Base-by-base conservation (phyloP, 2,329 filamentous ascomycete genomes). In the Pyricularia sp. region DNA sequence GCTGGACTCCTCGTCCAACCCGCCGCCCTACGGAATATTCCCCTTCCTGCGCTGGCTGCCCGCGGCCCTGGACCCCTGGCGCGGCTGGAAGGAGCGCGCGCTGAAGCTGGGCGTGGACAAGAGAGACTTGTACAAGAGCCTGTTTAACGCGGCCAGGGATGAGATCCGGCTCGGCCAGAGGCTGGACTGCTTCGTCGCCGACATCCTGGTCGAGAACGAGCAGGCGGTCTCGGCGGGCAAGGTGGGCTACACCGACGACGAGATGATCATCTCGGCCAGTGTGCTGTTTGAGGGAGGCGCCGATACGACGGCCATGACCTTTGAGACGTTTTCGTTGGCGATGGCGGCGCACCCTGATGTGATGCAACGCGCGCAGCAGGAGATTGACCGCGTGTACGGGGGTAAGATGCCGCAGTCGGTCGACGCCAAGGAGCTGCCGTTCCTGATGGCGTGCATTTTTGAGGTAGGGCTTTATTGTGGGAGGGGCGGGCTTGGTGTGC, bases 231-330 rank as follows among this genome's bases (percentile, higher is more conserved):
- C 17, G 55, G 76, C 75, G 9, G 79, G 81, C 65, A 73, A 75
- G 20, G 76, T 78, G 6, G 77, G 77, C 0, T 76, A 84, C 64
- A 78, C 78, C 0, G 76, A 79, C 20, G 76, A 77, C 14, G 76
- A 83, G 70, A 78, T 83, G 69, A 78, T 79, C 3, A 83, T 81
- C 72, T 76, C 82, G 6, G 77, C 81, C 74, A 70, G 72, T 0
- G 71, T 71, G 7, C 66, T 83, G 7, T 82, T 82, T 69, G 83
- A 83, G 31, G 83, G 82, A 12, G 80, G 83, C 31, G 83, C 78
- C 4, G 84, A 85, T 70, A 85, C 84, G 0, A 84, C 82, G 0
- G 80, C 82, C 0, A 81, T 79, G 17, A 83, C 81, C 0, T 76
- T 85, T 25, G 81, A 81, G 70, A 80, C 78, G 20, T 83, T 83